A percentile compares a stretch with the other conserved stretches of the same genome.
Evolutionary conservation across 2,329 filamentous ascomycete species (phyloP).

Genomic region (Byssothecium circinans): DNA sequence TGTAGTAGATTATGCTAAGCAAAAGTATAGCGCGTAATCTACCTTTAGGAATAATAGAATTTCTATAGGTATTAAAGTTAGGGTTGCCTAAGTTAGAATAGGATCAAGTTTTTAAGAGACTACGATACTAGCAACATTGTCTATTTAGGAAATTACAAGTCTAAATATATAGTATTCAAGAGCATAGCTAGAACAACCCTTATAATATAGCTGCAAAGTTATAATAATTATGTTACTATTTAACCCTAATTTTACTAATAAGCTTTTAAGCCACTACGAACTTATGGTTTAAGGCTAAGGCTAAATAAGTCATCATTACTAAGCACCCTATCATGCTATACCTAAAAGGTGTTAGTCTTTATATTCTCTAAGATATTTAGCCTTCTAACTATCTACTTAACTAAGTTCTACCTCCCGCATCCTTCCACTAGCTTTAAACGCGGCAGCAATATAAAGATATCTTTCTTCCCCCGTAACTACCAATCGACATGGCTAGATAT

Average conservation of each 20-base stretch:
- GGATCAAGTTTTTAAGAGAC: constrained; percentile 8
- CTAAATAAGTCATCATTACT: no score
- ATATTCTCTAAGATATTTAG: no score
- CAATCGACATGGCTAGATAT: no score
- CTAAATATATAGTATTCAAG: constrained; percentile 5
- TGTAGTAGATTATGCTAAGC: constrained; percentile 6
- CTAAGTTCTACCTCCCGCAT: no score
- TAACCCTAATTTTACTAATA: constrained; percentile 5
- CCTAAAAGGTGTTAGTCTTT: no score
- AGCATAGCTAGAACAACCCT: constrained; percentile 6
- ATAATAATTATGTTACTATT: constrained; percentile 6
- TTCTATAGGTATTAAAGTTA: no score
- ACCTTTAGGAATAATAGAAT: constrained; percentile 9
- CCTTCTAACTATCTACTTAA: no score
- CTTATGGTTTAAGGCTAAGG: not conserved
- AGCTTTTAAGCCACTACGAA: constrained; percentile 4
- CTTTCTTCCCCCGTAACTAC: no score
- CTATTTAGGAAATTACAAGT: constrained; percentile 6
- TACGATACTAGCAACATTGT: not conserved
- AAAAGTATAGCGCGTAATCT: constrained; percentile 8
- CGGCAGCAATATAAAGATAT: no score
- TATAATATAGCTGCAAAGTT: constrained; percentile 3
- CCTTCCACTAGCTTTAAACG: no score
- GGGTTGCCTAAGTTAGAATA: constrained; percentile 9
- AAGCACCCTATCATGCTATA: no score